These are phyloP conservation scores for Colletotrichum karsti DNA, from an alignment of 2,329 filamentous ascomycete genomes.

Conservation along the genomic window DNA sequence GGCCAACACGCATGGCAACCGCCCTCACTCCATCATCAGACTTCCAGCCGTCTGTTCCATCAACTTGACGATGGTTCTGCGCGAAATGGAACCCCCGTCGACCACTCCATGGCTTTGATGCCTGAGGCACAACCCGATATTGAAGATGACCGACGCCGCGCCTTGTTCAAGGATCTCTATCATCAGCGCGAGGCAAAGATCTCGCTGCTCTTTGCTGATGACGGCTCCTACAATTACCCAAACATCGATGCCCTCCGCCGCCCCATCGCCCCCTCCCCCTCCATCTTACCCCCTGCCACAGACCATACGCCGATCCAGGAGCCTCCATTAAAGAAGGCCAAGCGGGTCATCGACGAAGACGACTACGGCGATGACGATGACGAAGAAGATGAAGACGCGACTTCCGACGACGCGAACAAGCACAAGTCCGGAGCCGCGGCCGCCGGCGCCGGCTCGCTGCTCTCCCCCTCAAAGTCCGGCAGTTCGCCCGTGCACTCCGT, in stretches of 20 bases:
- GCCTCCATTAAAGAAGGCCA: conserved; percentile 76
- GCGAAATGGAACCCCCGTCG: conserved; percentile 60
- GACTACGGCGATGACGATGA: conserved; percentile 89
- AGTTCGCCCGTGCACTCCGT: conserved; percentile 72
- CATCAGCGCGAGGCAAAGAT: conserved; percentile 81
- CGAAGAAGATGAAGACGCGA: conserved; percentile 74
- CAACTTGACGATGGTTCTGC: conserved; percentile 68
- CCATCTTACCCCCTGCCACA: conserved; percentile 62
- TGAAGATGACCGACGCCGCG: conserved; percentile 76
- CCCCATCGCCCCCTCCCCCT: conserved; percentile 46
- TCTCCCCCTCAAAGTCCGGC: conserved; percentile 76
- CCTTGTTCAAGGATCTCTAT: conserved; percentile 81
- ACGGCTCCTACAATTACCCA: conserved; percentile 60
- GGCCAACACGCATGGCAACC: conserved; percentile 73
- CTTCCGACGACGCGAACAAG: conserved; percentile 63
- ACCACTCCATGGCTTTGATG: conserved; percentile 59
- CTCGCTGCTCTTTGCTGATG: conserved; percentile 74
- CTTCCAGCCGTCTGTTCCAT: conserved; percentile 60
- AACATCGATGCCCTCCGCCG: conserved; percentile 63
- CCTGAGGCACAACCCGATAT: conserved; percentile 69
- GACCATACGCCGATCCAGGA: conserved; percentile 67
- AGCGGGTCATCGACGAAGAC: conserved; percentile 82
- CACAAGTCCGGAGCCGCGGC: conserved; percentile 59
- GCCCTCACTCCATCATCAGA: conserved; percentile 58
- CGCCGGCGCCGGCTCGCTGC: conserved; percentile 64